Conservation (phyloP, 1,139 yeast genomes). For the Debaryomycetaceae sp. region DNA sequence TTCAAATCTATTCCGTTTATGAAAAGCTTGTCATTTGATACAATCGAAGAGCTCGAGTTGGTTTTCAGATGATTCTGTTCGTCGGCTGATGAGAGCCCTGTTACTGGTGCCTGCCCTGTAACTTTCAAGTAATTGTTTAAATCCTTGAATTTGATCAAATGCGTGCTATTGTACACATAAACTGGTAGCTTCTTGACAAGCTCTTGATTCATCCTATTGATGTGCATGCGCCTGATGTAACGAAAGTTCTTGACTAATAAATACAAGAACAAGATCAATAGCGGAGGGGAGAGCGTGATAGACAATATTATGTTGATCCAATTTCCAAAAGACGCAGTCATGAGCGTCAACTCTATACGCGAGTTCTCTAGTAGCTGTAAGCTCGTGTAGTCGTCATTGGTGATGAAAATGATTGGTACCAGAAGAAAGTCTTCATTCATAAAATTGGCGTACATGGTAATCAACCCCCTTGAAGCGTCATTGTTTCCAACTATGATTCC, state of each 20-base stretch:
- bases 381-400: slow-evolving; percentile 33
- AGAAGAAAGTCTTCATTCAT: slow-evolving; percentile 39
- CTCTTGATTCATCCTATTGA: slow-evolving; percentile 28
- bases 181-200: slow-evolving; percentile 38
- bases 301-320: slow-evolving; percentile 40
- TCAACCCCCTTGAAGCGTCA: slow-evolving; percentile 36
- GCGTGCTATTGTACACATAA: slow-evolving; percentile 37
- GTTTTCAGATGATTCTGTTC: slow-evolving; percentile 11
- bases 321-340: slow-evolving; percentile 38
- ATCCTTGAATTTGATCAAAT: slow-evolving; percentile 25
- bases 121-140: slow-evolving; percentile 27
- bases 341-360: slow-evolving; percentile 17
- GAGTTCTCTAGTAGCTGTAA: slow-evolving; percentile 13
- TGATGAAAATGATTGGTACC: slow-evolving; percentile 38
- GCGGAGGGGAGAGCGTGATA: slow-evolving; percentile 44
- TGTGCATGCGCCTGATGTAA: slow-evolving; percentile 23
- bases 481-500: slow-evolving; percentile 42
- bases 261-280: slow-evolving; percentile 37
- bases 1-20: slow-evolving; percentile 35
- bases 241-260: slow-evolving; percentile 31
- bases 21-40: slow-evolving; percentile 17
- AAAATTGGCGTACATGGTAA: slow-evolving; percentile 43
- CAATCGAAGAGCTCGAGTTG: slow-evolving; percentile 19
- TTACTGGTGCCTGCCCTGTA: slow-evolving; percentile 19
- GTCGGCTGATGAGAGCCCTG: slow-evolving; percentile 9